A percentile compares a stretch with the other conserved stretches of the same genome.
Evolutionary conservation across 177 flowering plant species (phyloP).

Genomic region (Vitis hybrid): DNA sequence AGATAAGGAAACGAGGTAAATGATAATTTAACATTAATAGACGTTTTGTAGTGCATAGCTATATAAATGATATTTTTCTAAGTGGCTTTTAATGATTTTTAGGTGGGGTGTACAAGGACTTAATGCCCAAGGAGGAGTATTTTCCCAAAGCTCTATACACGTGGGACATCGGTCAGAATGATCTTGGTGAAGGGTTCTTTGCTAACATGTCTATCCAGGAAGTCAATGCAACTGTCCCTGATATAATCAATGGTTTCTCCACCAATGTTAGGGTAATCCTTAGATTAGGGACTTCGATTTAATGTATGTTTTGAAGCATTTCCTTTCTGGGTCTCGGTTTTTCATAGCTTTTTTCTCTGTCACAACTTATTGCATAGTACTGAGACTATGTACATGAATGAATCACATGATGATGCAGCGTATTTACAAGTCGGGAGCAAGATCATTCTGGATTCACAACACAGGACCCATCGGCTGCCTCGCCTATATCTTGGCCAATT

Average conservation of each 20-base stretch:
- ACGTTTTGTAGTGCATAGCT: neutral
- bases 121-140: slow-evolving; percentile 24
- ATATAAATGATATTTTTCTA: too few species aligned
- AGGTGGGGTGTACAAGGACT: slow-evolving; percentile 16
- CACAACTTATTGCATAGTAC: neutral
- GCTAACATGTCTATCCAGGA: slow-evolving; percentile 13
- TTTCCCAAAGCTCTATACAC: slow-evolving; percentile 31
- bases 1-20: slow-evolving; percentile 6
- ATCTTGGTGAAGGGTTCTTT: slow-evolving; percentile 21
- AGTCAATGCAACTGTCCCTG: slow-evolving; percentile 27
- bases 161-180: slow-evolving; percentile 40
- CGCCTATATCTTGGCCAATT: slow-evolving; percentile 32
- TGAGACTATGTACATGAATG: neutral
- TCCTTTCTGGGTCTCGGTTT: neutral
- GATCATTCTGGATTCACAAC: slow-evolving; percentile 52
- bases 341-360: neutral
- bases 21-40: neutral
- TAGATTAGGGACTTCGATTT: neutral
- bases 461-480: slow-evolving; percentile 55
- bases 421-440: slow-evolving; percentile 31
- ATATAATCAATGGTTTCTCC: slow-evolving; percentile 18
- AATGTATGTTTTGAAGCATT: too few species aligned
- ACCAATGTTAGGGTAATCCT: slow-evolving; percentile 17
- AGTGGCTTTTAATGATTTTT: neutral
- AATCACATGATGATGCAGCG: slow-evolving; percentile 14